A percentile compares a stretch with the other conserved stretches of the same genome.
Evolutionary conservation across 2,329 filamentous ascomycete species (phyloP).

Genomic region (Penicillium sp.): DNA sequence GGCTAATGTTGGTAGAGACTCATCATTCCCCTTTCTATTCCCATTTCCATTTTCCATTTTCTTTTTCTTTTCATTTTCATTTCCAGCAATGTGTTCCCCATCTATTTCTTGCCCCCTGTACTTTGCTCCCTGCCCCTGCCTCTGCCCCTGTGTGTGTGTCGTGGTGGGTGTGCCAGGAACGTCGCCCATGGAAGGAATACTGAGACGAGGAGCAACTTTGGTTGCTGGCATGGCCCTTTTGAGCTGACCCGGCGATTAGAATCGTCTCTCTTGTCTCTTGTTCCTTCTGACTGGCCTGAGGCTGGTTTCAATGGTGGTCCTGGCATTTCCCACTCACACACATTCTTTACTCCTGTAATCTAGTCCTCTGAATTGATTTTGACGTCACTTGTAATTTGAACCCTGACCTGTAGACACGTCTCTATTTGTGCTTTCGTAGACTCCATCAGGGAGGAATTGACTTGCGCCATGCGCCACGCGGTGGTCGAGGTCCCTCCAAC

Average conservation of each 20-base stretch:
- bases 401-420: neutral
- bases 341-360: constrained; percentile 20
- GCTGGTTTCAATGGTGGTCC: neutral
- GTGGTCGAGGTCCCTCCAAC: neutral
- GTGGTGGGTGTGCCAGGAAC: neutral
- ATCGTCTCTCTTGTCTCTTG: neutral
- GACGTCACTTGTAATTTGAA: neutral
- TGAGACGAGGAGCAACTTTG: neutral
- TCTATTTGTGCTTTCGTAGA: neutral
- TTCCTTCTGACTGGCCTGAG: neutral
- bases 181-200: neutral
- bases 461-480: too few relatives aligned
- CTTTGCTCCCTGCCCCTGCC: constrained; percentile 10
- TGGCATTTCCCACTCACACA: constrained; percentile 7
- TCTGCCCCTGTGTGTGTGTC: constrained; percentile 1
- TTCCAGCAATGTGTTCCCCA: constrained; percentile 20
- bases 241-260: neutral
- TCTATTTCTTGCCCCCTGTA: constrained; percentile 13
- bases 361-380: constrained; percentile 18
- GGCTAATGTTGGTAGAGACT: neutral
- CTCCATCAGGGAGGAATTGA: neutral
- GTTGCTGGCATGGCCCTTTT: neutral
- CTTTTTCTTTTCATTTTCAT: constrained; percentile 4
- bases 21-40: constrained; percentile 11
- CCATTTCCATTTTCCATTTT: neutral